These are phyloP conservation scores for Cytospora piceae DNA, from an alignment of 2,329 filamentous ascomycete species.

Conservation along the genomic window DNA sequence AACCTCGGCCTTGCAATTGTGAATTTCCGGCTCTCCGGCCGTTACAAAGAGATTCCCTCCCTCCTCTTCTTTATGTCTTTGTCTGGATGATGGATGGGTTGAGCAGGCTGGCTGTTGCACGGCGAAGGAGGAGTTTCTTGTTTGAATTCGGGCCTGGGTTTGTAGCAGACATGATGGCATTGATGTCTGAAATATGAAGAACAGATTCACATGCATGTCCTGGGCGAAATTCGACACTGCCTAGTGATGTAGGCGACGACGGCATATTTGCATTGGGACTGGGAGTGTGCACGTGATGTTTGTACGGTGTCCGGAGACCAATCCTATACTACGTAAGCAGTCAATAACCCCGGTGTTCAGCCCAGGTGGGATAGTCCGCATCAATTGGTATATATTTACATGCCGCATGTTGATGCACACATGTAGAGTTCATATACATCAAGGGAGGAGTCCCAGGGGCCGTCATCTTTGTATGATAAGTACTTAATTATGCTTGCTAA, in stretches of 20 bases:
- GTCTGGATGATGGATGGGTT: constrained; percentile 18
- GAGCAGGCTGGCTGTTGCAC: constrained; percentile 12
- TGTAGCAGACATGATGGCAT: constrained; percentile 10
- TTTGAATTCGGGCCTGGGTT: background rate
- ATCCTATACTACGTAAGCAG: background rate
- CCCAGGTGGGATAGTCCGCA: background rate
- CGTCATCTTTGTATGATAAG: background rate
- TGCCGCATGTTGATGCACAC: background rate
- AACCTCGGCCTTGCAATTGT: constrained; percentile 19
- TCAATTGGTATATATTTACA: background rate
- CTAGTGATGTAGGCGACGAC: background rate
- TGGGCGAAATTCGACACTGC: background rate
- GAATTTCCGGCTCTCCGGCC: constrained; percentile 3
- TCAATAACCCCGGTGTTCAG: background rate
- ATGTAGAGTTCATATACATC: too few species aligned
- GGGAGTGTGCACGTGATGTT: background rate
- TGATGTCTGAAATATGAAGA: background rate
- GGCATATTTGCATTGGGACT: background rate
- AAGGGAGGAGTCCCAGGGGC: too few species aligned
- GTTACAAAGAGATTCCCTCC: background rate
- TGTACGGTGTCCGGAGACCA: background rate
- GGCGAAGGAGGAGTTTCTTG: constrained; percentile 25
- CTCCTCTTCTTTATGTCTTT: background rate
- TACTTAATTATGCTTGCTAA: background rate
- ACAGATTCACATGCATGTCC: background rate